These are phyloP conservation scores for Paramyrothecium roridum DNA, from an alignment of 2,329 filamentous ascomycete genomes.

Conservation along the genomic window DNA sequence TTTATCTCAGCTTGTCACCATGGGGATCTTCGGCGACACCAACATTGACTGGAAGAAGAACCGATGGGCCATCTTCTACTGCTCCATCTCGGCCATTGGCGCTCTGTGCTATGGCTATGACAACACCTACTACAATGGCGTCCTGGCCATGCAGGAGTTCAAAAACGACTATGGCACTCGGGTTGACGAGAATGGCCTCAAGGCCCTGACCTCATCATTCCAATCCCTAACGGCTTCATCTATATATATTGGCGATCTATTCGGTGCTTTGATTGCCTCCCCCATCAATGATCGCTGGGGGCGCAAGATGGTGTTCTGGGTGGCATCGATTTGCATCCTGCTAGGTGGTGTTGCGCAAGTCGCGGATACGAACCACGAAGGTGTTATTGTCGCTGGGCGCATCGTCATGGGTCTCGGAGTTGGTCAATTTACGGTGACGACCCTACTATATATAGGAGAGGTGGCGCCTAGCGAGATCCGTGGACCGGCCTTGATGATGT, in stretches of 20 bases:
- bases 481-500: constrained; percentile 25
- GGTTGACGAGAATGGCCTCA: constrained; percentile 12
- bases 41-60: neutral
- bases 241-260: constrained; percentile 35
- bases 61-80: constrained; percentile 22
- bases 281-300: constrained; percentile 33
- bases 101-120: constrained; percentile 13
- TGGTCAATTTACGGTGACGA: constrained; percentile 17
- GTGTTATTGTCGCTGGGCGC: constrained; percentile 14
- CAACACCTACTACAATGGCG: constrained; percentile 20
- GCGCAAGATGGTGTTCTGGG: constrained; percentile 28
- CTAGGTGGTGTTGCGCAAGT: constrained; percentile 13
- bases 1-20: neutral
- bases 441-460: constrained; percentile 19
- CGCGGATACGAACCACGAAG: constrained; percentile 11
- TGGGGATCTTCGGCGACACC: neutral
- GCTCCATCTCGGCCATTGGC: constrained; percentile 16
- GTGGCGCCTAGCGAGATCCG: constrained; percentile 21
- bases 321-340: constrained; percentile 27
- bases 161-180: constrained; percentile 19
- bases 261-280: constrained; percentile 28
- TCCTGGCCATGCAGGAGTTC: constrained; percentile 22
- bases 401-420: constrained; percentile 16
- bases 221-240: constrained; percentile 30
- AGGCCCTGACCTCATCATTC: constrained; percentile 18